Percentiles rank a stretch among this genome's conserved stretches.
These are phyloP conservation scores for Debaryomyces hansenii DNA, from an alignment of 805 yeast genomes.

Conservation along the genomic window DNA sequence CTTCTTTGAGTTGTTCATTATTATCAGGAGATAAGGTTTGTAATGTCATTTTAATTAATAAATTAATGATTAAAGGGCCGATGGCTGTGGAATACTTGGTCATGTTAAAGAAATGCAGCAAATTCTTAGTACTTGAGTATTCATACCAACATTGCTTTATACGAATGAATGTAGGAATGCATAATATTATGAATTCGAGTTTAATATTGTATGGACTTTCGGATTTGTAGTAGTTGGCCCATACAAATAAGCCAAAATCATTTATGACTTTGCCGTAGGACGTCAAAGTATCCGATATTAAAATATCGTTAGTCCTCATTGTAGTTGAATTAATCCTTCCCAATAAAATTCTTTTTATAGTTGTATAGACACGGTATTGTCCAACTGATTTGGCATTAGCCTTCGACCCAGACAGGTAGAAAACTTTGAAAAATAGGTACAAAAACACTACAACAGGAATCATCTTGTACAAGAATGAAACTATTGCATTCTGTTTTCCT, in stretches of 20 bases:
- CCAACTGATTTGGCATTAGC: slow-evolving; percentile 27
- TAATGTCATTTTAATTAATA: slow-evolving; percentile 20
- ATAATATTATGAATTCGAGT: slow-evolving; percentile 30
- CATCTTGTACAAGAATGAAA: slow-evolving; percentile 1
- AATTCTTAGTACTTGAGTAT: slow-evolving; percentile 49
- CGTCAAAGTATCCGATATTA: slow-evolving; percentile 80
- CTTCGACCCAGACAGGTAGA: slow-evolving; percentile 18
- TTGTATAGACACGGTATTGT: slow-evolving; percentile 43
- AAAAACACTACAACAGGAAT: slow-evolving; percentile 11
- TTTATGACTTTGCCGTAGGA: slow-evolving; percentile 76
- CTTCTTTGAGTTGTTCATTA: slow-evolving; percentile 10
- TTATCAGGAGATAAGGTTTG: slow-evolving; percentile 5
- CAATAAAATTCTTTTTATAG: slow-evolving; percentile 50
- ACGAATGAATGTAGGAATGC: slow-evolving; percentile 72
- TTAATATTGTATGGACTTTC: slow-evolving; percentile 24
- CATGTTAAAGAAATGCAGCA: slow-evolving; percentile 65
- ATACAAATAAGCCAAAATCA: slow-evolving; percentile 61
- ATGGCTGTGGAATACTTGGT: slow-evolving; percentile 69
- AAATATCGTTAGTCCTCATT: slow-evolving; percentile 73
- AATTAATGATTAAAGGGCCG: slow-evolving; percentile 34
- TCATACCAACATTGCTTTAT: slow-evolving; percentile 81
- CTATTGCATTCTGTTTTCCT: background rate
- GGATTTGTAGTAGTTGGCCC: slow-evolving; percentile 42
- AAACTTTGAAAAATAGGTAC: slow-evolving; percentile 7
- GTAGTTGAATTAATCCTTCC: slow-evolving; percentile 61